Evolutionary conservation across 495 filamentous ascomycete genomes (phyloP).

Genomic region (Delitschia confertaspora): DNA sequence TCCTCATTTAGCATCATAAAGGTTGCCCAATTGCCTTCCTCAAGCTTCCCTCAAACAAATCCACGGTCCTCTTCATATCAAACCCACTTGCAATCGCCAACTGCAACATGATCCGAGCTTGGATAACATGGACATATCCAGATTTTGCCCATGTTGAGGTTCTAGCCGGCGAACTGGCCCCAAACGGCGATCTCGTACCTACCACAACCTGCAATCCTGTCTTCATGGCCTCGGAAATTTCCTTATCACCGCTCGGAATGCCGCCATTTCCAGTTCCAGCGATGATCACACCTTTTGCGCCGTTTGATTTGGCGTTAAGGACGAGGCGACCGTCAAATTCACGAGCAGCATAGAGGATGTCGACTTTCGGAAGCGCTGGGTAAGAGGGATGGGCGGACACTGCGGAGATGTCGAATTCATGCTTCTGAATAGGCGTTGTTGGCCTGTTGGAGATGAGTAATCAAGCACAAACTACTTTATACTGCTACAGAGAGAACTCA

Average conservation of each 20-base stretch:
- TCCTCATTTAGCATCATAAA: no score
- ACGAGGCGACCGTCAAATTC: constrained; percentile 16
- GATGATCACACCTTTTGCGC: constrained; percentile 11
- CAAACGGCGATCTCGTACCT: constrained; percentile 8
- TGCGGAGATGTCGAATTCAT: not conserved
- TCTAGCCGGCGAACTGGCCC: constrained; percentile 4
- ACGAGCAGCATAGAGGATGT: constrained; percentile 18
- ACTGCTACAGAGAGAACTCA: not conserved
- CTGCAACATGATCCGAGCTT: constrained; percentile 17
- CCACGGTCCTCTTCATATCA: constrained; percentile 13
- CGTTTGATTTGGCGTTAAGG: constrained; percentile 10
- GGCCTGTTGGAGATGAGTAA: constrained; percentile 6
- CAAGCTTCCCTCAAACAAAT: constrained; percentile 9
- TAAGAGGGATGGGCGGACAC: constrained; percentile 10
- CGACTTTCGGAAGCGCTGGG: constrained; percentile 17
- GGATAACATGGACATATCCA: constrained; percentile 15
- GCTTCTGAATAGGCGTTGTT: constrained; percentile 6
- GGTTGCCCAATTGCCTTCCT: constrained; percentile 15
- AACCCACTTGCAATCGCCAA: constrained; percentile 15
- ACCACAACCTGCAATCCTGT: constrained; percentile 13
- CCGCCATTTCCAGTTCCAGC: constrained; percentile 19
- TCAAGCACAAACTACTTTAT: not conserved
- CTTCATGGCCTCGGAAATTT: constrained; percentile 7
- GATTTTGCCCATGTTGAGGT: constrained; percentile 5
- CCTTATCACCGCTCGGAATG: constrained; percentile 7